Evolutionary conservation across 129 eudicot genomes (phyloP), one percentile per base, ranked within the genome.

Genomic region (Flaveria ramosissima): DNA sequence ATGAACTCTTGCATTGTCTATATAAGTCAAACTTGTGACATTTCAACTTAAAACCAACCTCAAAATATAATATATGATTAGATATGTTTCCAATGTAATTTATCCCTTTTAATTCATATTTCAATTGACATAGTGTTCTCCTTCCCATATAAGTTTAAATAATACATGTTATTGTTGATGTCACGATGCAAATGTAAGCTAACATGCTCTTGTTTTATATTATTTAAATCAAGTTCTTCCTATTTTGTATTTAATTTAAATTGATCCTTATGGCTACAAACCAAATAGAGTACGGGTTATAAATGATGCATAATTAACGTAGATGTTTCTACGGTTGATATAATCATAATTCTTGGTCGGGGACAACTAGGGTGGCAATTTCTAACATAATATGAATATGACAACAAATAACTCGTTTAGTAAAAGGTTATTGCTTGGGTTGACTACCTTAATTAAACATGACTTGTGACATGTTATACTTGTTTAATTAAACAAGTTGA

Each of bases 181-280:
- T 41, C 70, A 57, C 4, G 2, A 57, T 61, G 30, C 59, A 61
- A 3, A 45, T 43, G 7, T 43, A 24, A 61, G 47, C 78, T 26
- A 36, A 51, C 76, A 51, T 32, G 47, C 75, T 14, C 62, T 48
- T 51, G 75, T 48, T 6, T 51, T 51, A 8, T 27, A 51, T 71
- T 50, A 71, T 4, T 1, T 19, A n/a, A 36, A 4, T 36, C 1
- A 6, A 4, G 1, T 36, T 19, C 13, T 17, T 55, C 12, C 0
- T 17, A 19, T n/a, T 55, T 36, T 7, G 1, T 17, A 17, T 7
- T 17, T 9, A 21, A 12, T 51, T 51, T 20, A 52, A 61, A 32
- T 52, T 12, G 61, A 30, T 27, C 15, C 14, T 30, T 32, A 19
- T 9, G 63, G 66, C 76, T 45, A 9, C 1, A 45, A 1, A 10